These are phyloP conservation scores for Balakata baccata DNA, from an alignment of 345 rosid species.

Conservation along the genomic window DNA sequence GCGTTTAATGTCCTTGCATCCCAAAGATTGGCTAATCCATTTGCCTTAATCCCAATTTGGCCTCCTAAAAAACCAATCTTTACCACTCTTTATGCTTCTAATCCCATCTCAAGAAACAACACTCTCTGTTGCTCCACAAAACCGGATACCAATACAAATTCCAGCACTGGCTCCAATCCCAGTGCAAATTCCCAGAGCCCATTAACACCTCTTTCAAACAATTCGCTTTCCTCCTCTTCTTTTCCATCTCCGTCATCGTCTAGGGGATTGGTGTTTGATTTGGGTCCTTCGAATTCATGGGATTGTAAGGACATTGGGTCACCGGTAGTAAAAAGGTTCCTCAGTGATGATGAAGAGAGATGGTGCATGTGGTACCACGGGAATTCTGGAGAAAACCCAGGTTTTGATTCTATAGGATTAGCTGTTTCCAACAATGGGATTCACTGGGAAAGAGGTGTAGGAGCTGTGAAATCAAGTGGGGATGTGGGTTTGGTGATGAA, in stretches of 20 bases:
- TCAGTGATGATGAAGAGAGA: constrained; percentile 78
- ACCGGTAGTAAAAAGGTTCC: constrained; percentile 79
- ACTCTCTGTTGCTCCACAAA: constrained; percentile 44
- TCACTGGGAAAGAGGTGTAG: constrained; percentile 70
- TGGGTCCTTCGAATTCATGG: constrained; percentile 57
- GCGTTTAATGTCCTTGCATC: constrained; percentile 32
- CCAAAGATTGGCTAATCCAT: constrained; percentile 10
- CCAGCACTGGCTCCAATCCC: constrained; percentile 18
- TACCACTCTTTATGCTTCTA: constrained; percentile 17
- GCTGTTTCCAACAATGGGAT: constrained; percentile 76
- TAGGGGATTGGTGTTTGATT: constrained; percentile 58
- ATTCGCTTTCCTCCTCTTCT: constrained; percentile 21
- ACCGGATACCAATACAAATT: constrained; percentile 32
- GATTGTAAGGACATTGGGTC: constrained; percentile 69
- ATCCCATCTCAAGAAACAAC: constrained; percentile 17
- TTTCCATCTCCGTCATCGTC: constrained; percentile 10
- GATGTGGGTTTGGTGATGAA: constrained; percentile 76
- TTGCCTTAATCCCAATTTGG: constrained; percentile 27
- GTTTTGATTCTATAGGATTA: constrained; percentile 56
- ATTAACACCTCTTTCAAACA: constrained; percentile 16
- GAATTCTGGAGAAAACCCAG: constrained; percentile 34
- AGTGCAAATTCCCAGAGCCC: constrained; percentile 9
- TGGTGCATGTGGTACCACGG: constrained; percentile 93
- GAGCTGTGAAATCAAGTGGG: constrained; percentile 38
- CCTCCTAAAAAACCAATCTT: constrained; percentile 21